Base-by-base conservation (phyloP, 2,329 filamentous ascomycete genomes). In the Periconia digitata region DNA sequence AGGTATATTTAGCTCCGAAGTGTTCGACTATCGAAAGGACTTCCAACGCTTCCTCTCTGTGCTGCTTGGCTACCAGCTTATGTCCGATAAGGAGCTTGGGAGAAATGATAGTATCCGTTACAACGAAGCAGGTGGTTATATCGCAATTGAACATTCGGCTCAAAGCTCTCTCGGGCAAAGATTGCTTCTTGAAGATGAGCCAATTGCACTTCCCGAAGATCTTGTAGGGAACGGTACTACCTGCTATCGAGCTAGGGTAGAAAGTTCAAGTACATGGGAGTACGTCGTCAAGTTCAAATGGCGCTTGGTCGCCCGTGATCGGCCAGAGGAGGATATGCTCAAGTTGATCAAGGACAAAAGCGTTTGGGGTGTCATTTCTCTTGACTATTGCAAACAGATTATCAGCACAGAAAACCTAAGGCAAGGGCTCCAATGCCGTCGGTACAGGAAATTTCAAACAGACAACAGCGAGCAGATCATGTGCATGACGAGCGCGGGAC, bases 271-370 rank as follows among this genome's bases (percentile, higher is more conserved):
- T 49, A 47, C 27, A 54, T 71, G 62, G 63, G 43, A 46, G n/a
- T 40, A 29, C 36, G 44, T 46, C 4, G 44, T 46, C 27, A 46
- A 46, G 32, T 46, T 46, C 44, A 5, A 35, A 8, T 46, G 44
- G 68, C 66, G 67, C 17, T 66, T 59, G 62, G 60, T 54, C 4
- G 59, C 55, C 38, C 51, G 60, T 0, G 62, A 59, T 46, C 54
- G 62, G 1, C n/a, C n/a, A n/a, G 70, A 73, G 49, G 56, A 66
- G 20, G 63, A 71, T 54, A 57, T 72, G 46, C 54, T 72, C 18
- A 59, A 48, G 29, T 40, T 67, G 40, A 63, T 55, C 17, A 55
- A 60, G 43, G 22, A 67, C 42, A 67, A 60, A 55, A 34, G 50
- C 22, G 63, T 56, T 27, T 64, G 59, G 55, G 66, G 63, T 41